Evolutionary conservation across 1,284 basidiomycete species (phyloP).

Genomic region (Heliocybe sulcata): DNA sequence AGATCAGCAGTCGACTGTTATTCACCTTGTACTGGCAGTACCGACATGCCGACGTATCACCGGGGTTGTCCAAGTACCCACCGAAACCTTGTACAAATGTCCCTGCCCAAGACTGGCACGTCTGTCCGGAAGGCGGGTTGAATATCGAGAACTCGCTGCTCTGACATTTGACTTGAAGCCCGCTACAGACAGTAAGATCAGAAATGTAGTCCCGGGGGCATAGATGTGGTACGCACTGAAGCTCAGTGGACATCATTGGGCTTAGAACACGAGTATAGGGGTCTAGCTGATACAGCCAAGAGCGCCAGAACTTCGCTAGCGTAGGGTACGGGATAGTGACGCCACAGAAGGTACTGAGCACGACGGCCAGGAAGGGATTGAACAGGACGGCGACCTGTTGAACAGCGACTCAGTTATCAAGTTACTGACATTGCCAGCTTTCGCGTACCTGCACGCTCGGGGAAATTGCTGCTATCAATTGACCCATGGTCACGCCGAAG

Average conservation of each 20-base stretch:
- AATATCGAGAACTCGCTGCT: slow-evolving; percentile 62
- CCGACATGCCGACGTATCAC: slow-evolving; percentile 52
- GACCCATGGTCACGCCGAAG: slow-evolving; percentile 76
- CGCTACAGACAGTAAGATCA: slow-evolving; percentile 29
- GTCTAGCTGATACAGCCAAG: slow-evolving; percentile 67
- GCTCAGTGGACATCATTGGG: slow-evolving; percentile 73
- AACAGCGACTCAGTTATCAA: background rate
- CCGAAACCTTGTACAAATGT: slow-evolving; percentile 57
- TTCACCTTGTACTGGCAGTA: slow-evolving; percentile 62
- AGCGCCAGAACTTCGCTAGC: slow-evolving; percentile 66
- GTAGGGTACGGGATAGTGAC: slow-evolving; percentile 73
- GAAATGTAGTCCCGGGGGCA: slow-evolving; percentile 13
- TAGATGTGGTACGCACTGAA: no score
- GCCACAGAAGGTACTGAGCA: slow-evolving; percentile 72
- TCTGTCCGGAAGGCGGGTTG: slow-evolving; percentile 69
- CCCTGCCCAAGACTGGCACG: slow-evolving; percentile 65
- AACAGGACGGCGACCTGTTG: slow-evolving; percentile 70
- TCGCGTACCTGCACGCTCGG: slow-evolving; percentile 50
- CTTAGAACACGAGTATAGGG: slow-evolving; percentile 72
- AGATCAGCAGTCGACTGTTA: background rate
- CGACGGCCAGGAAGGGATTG: slow-evolving; percentile 71
- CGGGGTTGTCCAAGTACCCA: slow-evolving; percentile 77
- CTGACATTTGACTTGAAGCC: slow-evolving; percentile 61
- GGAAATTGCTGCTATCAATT: slow-evolving; percentile 69
- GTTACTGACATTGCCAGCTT: background rate